Percentiles rank a stretch among this genome's conserved stretches.
These are phyloP conservation scores for Candida verbasci DNA, from an alignment of 805 yeast genomes.

Conservation along the genomic window DNA sequence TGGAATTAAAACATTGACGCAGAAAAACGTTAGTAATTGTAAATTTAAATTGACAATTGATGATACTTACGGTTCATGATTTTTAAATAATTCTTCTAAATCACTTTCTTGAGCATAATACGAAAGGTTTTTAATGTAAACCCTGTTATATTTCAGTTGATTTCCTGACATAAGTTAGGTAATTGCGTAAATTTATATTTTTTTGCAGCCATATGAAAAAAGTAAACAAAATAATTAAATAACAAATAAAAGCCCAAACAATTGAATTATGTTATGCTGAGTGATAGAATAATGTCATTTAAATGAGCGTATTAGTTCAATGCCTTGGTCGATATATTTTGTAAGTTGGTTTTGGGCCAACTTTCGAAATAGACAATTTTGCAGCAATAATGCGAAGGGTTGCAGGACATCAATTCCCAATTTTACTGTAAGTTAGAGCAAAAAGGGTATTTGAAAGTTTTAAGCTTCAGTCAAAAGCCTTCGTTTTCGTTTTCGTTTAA, in stretches of 20 bases:
- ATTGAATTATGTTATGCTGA: too few species aligned
- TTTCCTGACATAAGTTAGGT: neutral
- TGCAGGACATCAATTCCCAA: too few species aligned
- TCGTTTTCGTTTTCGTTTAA: too few species aligned
- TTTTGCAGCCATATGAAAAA: neutral
- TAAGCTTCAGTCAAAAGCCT: too few species aligned
- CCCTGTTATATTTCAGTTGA: constrained; percentile 19
- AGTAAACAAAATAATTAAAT: neutral
- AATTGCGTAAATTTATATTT: neutral
- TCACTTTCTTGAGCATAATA: constrained; percentile 51
- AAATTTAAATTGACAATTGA: neutral
- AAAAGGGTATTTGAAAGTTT: too few species aligned
- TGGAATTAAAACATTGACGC: constrained; percentile 46
- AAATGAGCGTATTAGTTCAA: too few species aligned
- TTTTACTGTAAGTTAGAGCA: too few species aligned
- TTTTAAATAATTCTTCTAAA: constrained; percentile 40
- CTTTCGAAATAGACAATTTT: too few species aligned
- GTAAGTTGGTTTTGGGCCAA: too few species aligned
- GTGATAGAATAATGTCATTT: too few species aligned
- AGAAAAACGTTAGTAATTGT: constrained; percentile 3
- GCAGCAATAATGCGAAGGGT: too few species aligned
- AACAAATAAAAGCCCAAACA: neutral
- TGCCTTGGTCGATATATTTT: too few species aligned
- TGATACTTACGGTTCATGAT: constrained; percentile 41
- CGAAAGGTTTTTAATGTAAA: constrained; percentile 53